Evolutionary conservation across 1,284 basidiomycete species (phyloP), one percentile per base, ranked within the genome.

Genomic region (Ustilago bromivora): DNA sequence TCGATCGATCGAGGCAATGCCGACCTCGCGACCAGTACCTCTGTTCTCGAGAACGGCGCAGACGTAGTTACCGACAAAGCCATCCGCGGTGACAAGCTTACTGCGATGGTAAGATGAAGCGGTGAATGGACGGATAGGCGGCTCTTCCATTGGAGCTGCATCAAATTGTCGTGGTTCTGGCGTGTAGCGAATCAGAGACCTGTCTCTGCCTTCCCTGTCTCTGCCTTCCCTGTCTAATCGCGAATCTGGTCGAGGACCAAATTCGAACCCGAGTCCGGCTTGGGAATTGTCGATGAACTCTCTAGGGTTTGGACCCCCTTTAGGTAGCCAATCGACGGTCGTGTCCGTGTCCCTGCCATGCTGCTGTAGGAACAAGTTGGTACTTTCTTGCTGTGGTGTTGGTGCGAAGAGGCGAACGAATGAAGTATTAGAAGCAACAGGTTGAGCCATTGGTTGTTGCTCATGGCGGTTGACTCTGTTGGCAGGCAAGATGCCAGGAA

Each of bases 1-100:
- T 75, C 89, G 90, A 68, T 94, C 92, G n/a, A 95, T 88, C 0
- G 92, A 92, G 1, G 94, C 94, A 41, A 96, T 90, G 4, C 94
- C 94, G 3, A 95, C 90, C 86, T 96, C 94, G 46, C 92, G 88
- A 0, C 92, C 91, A 28, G 92, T 88, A 2, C 93, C 87, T 85
- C 68, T 40, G n/a, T 65, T 71, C 47, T 77, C 75, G 35, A 76
- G 34, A 35, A 76, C 53, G 13, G 81, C 81, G 34, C 67, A 76
- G 12, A 82, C 63, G 34, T 73, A 77, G 52, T 49, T 73, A 19
- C 70, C 70, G 2, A 66, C 62, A 4, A 55, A 67, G 35, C 67
- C 71, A 41, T 77, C 75, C 1, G 70, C 75, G 2, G 75, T 77
- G 49, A 72, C 61, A 0, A 72, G 57, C 40, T 64, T 66, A 52